Percentiles rank a stretch among this genome's conserved stretches.
Conservation (phyloP, 2,329 filamentous ascomycete species). For the Volutella citrinella region DNA sequence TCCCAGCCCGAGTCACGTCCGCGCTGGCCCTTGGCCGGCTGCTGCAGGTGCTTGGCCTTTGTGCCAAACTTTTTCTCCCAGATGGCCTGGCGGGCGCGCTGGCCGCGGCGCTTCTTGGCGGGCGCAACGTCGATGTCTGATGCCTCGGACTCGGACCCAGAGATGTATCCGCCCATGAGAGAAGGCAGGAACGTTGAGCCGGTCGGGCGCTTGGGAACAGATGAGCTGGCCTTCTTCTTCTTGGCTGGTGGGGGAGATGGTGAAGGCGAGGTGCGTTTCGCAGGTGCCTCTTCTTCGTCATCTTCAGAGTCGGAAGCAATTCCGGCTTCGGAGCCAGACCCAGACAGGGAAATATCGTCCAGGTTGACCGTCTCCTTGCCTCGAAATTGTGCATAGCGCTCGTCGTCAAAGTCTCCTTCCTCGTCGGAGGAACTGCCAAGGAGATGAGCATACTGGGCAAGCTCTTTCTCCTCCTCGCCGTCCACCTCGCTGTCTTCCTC, state of each 20-base stretch:
- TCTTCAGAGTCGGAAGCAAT: constrained; percentile 20
- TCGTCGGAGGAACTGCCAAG: constrained; percentile 43
- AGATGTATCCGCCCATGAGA: constrained; percentile 77
- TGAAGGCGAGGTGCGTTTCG: constrained; percentile 22
- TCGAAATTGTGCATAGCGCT: constrained; percentile 27
- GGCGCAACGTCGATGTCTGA: constrained; percentile 64
- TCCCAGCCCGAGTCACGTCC: constrained; percentile 56
- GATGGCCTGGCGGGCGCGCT: constrained; percentile 73
- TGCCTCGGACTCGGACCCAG: constrained; percentile 67
- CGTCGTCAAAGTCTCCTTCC: constrained; percentile 34
- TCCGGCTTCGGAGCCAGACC: constrained; percentile 30
- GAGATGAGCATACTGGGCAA: constrained; percentile 43
- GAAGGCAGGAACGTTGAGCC: constrained; percentile 68
- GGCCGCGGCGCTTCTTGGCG: constrained; percentile 71
- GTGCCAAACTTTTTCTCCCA: constrained; percentile 78
- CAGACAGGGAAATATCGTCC: constrained; percentile 39
- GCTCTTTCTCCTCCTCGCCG: constrained; percentile 30
- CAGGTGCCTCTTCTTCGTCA: constrained; percentile 21
- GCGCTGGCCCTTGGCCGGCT: constrained; percentile 29
- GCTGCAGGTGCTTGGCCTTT: constrained; percentile 63
- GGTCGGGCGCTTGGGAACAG: constrained; percentile 11
- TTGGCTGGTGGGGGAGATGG: constrained; percentile 34
- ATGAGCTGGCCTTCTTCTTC: constrained; percentile 24
- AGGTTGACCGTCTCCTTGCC: constrained; percentile 35
- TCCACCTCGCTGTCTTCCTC: constrained; percentile 20